Conservation (phyloP, 1,284 basidiomycete species). For the Cryptococcus sp. region DNA sequence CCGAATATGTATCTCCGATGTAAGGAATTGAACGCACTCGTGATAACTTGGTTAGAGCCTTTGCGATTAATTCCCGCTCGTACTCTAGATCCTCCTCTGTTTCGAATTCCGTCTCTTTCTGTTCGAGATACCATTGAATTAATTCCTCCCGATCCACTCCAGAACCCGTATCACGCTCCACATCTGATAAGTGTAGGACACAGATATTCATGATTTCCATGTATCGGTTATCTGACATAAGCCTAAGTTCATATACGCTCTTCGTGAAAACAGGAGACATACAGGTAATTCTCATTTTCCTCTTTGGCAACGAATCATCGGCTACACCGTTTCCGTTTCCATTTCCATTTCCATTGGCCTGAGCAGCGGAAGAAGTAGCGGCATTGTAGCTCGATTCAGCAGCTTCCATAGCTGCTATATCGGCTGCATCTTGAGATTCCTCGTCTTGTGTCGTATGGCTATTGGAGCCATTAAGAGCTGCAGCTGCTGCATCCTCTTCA, state of each 20-base stretch:
- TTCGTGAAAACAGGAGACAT: constrained; percentile 10
- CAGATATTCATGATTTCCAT: constrained; percentile 78
- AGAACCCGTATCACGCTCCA: constrained; percentile 69
- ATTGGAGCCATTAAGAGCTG: constrained; percentile 39
- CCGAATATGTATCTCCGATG: neutral
- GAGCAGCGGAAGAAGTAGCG: constrained; percentile 47
- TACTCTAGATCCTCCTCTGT: constrained; percentile 86
- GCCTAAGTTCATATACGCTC: neutral
- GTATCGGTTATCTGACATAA: constrained; percentile 70
- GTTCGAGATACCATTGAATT: constrained; percentile 94
- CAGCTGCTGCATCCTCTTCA: constrained; percentile 64
- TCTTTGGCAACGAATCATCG: constrained; percentile 51
- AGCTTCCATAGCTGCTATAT: constrained; percentile 52
- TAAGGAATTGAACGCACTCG: constrained; percentile 54
- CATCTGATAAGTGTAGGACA: constrained; percentile 72
- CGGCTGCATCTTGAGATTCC: constrained; percentile 56
- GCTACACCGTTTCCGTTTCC: constrained; percentile 20
- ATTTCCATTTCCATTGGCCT: constrained; percentile 43
- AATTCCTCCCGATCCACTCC: constrained; percentile 86
- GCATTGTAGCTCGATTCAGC: constrained; percentile 40
- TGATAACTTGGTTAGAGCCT: constrained; percentile 82
- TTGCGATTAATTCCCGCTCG: constrained; percentile 83
- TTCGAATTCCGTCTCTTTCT: constrained; percentile 75
- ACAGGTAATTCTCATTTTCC: constrained; percentile 79
- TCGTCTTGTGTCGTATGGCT: constrained; percentile 21